Conservation (phyloP, 1,139 yeast genomes). For the Yamadazyma blattariae region DNA sequence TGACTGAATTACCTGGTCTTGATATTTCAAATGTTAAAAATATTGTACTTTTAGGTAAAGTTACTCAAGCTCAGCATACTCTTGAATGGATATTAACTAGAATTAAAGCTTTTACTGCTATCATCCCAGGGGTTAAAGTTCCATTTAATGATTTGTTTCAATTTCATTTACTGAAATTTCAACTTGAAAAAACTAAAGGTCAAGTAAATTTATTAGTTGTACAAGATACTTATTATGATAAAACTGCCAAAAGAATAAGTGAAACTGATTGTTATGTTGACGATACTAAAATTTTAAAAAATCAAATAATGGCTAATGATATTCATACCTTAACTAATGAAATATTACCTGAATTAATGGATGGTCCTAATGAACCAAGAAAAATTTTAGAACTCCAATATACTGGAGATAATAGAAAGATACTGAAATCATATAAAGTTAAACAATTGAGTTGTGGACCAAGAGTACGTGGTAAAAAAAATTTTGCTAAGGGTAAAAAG, state of each 20-base stretch:
- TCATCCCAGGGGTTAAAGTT: conserved; percentile 18
- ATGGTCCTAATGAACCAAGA: too few relatives aligned
- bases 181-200: conserved; percentile 5
- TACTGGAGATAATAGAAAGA: too few relatives aligned
- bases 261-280: neutral
- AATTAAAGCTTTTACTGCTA: neutral
- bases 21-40: conserved; percentile 13
- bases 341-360: neutral
- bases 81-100: conserved; percentile 1
- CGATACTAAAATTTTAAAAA: neutral
- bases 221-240: conserved; percentile 9
- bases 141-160: conserved; percentile 23
- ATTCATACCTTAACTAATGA: conserved; percentile 1
- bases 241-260: neutral
- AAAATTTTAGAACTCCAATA: too few relatives aligned
- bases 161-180: conserved; percentile 18
- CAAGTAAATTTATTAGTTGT: conserved; percentile 16
- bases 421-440: too few relatives aligned
- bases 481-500: too few relatives aligned
- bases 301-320: conserved; percentile 3
- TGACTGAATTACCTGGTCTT: conserved; percentile 19
- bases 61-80: conserved; percentile 24
- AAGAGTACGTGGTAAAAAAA: too few relatives aligned
- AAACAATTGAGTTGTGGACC: too few relatives aligned
- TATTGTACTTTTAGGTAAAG: conserved; percentile 22